A percentile compares a stretch with the other conserved stretches of the same genome.
Evolutionary conservation across 2,329 filamentous ascomycete species (phyloP).

Genomic region (Cytospora piceicola): DNA sequence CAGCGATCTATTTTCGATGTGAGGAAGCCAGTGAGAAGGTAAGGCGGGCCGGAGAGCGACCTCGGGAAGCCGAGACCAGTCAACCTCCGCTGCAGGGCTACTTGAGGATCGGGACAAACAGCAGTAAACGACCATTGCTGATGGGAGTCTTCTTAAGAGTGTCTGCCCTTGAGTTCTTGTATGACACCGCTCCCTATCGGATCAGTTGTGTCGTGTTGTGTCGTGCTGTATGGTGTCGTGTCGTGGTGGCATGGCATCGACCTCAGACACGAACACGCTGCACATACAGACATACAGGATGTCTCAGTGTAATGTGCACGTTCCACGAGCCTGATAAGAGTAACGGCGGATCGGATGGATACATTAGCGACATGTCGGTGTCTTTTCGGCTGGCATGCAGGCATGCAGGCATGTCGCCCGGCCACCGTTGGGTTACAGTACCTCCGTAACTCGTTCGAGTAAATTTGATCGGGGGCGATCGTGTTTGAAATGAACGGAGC

Average conservation of each 20-base stretch:
- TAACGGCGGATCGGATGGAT: conserved; percentile 28
- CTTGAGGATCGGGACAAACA: background rate
- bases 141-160: conserved; percentile 7
- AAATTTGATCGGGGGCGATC: conserved; percentile 9
- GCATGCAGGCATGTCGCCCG: background rate
- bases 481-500: conserved; percentile 23
- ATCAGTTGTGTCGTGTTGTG: conserved; percentile 22
- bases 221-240: conserved; percentile 8
- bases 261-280: conserved; percentile 26
- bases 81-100: background rate
- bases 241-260: conserved; percentile 17
- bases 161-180: conserved; percentile 8
- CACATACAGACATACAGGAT: conserved; percentile 19
- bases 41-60: conserved; percentile 7
- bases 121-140: background rate
- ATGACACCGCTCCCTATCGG: conserved; percentile 23
- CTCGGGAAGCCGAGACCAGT: too few species aligned
- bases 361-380: conserved; percentile 16
- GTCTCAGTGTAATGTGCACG: conserved; percentile 26
- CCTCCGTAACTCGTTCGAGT: background rate
- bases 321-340: conserved; percentile 28
- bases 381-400: background rate
- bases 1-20: conserved; percentile 5
- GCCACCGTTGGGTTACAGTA: background rate
- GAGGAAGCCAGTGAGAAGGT: conserved; percentile 1